Base-by-base conservation (phyloP, 2,329 filamentous ascomycete species). In the Cladosporium sphaerospermum region DNA sequence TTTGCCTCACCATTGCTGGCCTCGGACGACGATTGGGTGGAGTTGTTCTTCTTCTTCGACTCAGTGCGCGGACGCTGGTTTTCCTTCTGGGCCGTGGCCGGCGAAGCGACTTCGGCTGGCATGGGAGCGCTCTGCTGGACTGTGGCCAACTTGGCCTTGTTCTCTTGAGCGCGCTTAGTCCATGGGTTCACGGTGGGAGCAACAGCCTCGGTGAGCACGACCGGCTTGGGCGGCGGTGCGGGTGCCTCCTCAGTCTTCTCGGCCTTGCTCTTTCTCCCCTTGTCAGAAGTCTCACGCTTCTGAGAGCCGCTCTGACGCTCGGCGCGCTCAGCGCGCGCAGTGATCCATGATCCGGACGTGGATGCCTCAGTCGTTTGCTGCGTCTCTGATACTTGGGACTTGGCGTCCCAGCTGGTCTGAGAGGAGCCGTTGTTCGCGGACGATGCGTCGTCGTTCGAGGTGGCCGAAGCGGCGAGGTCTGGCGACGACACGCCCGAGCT, bases 161-260 rank as follows among this genome's bases (percentile, higher is more conserved):
- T 72, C 44, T 83, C 83, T 63, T 89, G 85, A 62, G 80, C 85
- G 53, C 91, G 82, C 71, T 91, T 83, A 57, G 84, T 80, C 92
- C 93, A 99, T 57, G 91, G 76, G 69, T 99, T 99, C 54, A 96
- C 86, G 1, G 82, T 70, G 0, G 93, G 93, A 41, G 88, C 78
- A 31, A 89, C 86, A 14, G 92, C 92, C 56, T 93, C 89, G 44
- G 86, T 85, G 40, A 96, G 76, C 62, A 85, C 80, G 56, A 62
- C 55, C 11, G 84, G 82, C 61, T 45, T 77, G 71, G 58, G 76
- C 53, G 71, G 69, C 44, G 57, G 50, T 5, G 59, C 42, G 8
- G 57, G 55, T 32, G 58, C 13, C 14, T 63, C 60, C 45, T 62
- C 59, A n/a, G 58, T 34, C 31, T 64, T 63, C 41, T 64, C 61